These are phyloP conservation scores for Penicillium waksmanii DNA, from an alignment of 495 filamentous ascomycete genomes.

Conservation along the genomic window DNA sequence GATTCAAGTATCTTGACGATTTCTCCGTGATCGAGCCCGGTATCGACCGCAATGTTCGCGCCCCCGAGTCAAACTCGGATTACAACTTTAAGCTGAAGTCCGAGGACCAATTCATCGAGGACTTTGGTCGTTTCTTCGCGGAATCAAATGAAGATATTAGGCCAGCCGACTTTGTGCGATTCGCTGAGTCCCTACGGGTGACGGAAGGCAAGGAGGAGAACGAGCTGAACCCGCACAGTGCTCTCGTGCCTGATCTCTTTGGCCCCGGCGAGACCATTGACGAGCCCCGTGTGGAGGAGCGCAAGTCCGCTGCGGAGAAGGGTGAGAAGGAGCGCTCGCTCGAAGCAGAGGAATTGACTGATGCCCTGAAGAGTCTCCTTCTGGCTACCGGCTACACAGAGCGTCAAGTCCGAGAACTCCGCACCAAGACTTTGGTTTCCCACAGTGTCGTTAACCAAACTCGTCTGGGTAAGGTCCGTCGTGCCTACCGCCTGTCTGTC, in stretches of 20 bases:
- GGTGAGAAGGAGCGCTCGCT: constrained; percentile 35
- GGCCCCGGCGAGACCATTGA: constrained; percentile 42
- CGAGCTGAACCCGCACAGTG: constrained; percentile 50
- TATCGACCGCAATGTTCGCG: constrained; percentile 66
- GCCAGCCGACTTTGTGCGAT: constrained; percentile 49
- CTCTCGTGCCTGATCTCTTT: constrained; percentile 56
- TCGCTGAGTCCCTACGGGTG: constrained; percentile 49
- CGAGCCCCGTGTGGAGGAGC: constrained; percentile 31
- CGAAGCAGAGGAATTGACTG: constrained; percentile 50
- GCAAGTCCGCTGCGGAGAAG: constrained; percentile 40
- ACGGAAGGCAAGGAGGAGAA: constrained; percentile 56
- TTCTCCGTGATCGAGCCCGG: constrained; percentile 75
- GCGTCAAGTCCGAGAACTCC: constrained; percentile 56
- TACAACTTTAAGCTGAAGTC: constrained; percentile 65
- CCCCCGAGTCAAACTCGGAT: constrained; percentile 58
- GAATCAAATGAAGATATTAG: constrained; percentile 52
- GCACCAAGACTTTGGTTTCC: constrained; percentile 66
- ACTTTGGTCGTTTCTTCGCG: constrained; percentile 61
- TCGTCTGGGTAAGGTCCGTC: constrained; percentile 86
- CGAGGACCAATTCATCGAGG: constrained; percentile 56
- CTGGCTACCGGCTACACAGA: constrained; percentile 68
- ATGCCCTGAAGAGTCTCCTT: constrained; percentile 62
- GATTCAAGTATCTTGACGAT: constrained; percentile 82
- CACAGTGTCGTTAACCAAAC: constrained; percentile 90
- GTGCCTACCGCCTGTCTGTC: constrained; percentile 69